phyloP scores from a whole-genome alignment of 1,284 basidiomycete genomes.

The Cutaneotrichosporon curvatum region DNA sequence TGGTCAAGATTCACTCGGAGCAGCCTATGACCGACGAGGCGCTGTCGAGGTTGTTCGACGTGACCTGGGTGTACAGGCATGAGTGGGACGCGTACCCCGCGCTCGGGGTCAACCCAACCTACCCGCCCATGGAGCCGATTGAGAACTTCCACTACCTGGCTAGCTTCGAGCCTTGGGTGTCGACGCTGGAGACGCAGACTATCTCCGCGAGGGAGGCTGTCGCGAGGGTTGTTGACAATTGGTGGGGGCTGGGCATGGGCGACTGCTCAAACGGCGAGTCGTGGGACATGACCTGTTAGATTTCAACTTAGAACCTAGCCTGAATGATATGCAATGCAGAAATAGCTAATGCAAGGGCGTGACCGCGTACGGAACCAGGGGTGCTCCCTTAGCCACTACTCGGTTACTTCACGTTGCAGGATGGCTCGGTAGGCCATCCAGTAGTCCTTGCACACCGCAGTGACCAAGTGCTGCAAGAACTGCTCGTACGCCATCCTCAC shows the following conservation, averaged over 20 bases:
- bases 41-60: constrained; percentile 55
- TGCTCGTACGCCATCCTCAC: no score
- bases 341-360: no score
- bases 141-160: constrained; percentile 79
- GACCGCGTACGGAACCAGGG: no score
- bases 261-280: constrained; percentile 35
- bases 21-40: constrained; percentile 59
- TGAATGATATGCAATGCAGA: no score
- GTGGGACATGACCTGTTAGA: constrained; percentile 46
- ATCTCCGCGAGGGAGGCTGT: constrained; percentile 75
- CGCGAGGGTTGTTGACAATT: constrained; percentile 63
- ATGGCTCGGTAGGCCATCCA: no score
- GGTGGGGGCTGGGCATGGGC: constrained; percentile 49
- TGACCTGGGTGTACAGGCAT: constrained; percentile 73
- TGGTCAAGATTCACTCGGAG: constrained; percentile 81
- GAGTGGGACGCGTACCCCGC: constrained; percentile 52
- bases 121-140: constrained; percentile 69
- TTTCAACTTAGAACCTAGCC: no score
- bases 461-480: no score
- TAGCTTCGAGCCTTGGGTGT: constrained; percentile 69
- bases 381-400: no score
- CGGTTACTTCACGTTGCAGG: no score
- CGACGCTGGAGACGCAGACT: constrained; percentile 76
- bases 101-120: constrained; percentile 59
- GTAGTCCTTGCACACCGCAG: no score